Evolutionary conservation across 306 rosid species (phyloP), one percentile per base, ranked within the genome.

Genomic region (Inga leiocalycina): DNA sequence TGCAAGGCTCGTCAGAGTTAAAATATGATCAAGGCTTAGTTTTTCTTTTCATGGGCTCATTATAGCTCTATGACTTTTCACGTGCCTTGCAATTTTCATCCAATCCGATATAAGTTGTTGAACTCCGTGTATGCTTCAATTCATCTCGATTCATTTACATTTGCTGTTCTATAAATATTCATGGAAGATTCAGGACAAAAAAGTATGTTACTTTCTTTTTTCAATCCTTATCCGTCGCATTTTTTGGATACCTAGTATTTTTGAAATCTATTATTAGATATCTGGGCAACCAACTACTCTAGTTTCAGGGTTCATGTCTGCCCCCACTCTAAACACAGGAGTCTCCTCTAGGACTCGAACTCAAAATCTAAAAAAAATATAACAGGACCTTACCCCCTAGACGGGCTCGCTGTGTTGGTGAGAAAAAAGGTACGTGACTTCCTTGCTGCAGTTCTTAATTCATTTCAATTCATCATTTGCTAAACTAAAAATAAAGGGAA

Each of bases 291-390:
- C 43, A 39, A 6, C 1, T 39, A 39, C 8, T 39, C 8, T 1
- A 39, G 8, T 39, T 39, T 39, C 1, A 39, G 1, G 43, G 8
- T 39, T 39, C 8, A 39, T 39, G 8, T 0, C 43, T 39, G 1
- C 43, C 6, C 43, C 34, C 34, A 0, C 8, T 5, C 0, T 1
- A 39, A 5, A 1, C 0, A 6, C 8, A 39, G 7, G 1, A 1
- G 7, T 39, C 43, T 39, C 8, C 41, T 39, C 8, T 6, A 1
- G 0, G 0, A 39, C 8, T 39, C 43, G 1, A 39, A 39, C 8
- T 39, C 6, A 39, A 6, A 1, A 39, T 6, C 5, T 3, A 35
- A 35, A 3, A 35, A 0, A 35, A 3, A 35, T 35, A 3, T 0
- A 35, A 3, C 5, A 35, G 37, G 4, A 4, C 5, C 37, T 3